Percentiles rank a stretch among this genome's conserved stretches.
phyloP scores from a whole-genome alignment of 495 filamentous ascomycete species.

The Penicillium maclennaniae region DNA sequence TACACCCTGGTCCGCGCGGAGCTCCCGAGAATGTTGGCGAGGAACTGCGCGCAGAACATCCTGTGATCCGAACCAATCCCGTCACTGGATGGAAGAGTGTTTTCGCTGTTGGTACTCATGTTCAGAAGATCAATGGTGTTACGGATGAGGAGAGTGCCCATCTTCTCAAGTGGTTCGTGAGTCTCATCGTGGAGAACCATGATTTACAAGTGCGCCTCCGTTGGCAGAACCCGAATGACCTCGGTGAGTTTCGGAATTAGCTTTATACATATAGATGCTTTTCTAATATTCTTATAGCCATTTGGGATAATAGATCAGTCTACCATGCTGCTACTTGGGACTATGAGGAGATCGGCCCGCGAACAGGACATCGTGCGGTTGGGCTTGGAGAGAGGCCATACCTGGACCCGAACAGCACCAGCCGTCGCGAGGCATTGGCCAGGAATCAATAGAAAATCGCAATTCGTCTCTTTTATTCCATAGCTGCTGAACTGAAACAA shows the following conservation, averaged over 20 bases:
- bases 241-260: conserved; percentile 28
- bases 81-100: conserved; percentile 79
- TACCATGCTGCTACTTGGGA: conserved; percentile 73
- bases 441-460: background rate
- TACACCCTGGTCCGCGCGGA: conserved; percentile 57
- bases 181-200: conserved; percentile 69
- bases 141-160: conserved; percentile 60
- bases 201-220: conserved; percentile 70
- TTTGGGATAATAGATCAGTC: conserved; percentile 74
- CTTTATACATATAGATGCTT: too few relatives aligned
- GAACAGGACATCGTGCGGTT: conserved; percentile 59
- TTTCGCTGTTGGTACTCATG: conserved; percentile 61
- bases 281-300: conserved; percentile 39
- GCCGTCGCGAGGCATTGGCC: conserved; percentile 42
- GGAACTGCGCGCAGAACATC: conserved; percentile 60
- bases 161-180: conserved; percentile 59
- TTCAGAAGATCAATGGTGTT: conserved; percentile 61
- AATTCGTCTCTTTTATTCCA: too few relatives aligned
- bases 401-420: conserved; percentile 49
- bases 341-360: conserved; percentile 53
- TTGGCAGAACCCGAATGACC: conserved; percentile 59
- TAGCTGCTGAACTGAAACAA: too few relatives aligned
- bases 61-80: conserved; percentile 76
- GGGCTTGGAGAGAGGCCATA: conserved; percentile 69
- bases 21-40: conserved; percentile 65